Conservation (phyloP, 352 stramenopile genomes). For the Pythium rhizo-oryzae region DNA sequence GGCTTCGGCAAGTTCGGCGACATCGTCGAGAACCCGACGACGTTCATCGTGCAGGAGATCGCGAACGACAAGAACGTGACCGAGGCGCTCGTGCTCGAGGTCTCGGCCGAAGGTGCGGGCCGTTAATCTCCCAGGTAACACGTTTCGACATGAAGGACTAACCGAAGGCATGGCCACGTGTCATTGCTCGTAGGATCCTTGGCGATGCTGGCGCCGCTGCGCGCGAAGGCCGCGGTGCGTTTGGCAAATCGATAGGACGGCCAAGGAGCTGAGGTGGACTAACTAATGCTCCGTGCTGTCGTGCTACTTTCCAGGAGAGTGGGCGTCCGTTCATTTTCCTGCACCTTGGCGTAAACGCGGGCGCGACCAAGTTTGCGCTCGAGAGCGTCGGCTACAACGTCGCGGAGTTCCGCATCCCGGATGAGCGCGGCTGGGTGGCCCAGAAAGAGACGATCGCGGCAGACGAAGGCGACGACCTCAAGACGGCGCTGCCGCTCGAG, state of each 20-base stretch:
- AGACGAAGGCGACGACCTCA: conserved; percentile 46
- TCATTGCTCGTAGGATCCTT: conserved; percentile 32
- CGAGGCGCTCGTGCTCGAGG: conserved; percentile 69
- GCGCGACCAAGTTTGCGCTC: conserved; percentile 47
- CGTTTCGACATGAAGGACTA: neutral
- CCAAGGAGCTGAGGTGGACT: neutral
- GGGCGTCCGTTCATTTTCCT: conserved; percentile 64
- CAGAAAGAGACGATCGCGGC: conserved; percentile 53
- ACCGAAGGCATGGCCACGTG: neutral
- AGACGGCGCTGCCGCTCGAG: conserved; percentile 59
- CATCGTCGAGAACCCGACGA: conserved; percentile 84
- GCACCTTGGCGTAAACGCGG: conserved; percentile 70
- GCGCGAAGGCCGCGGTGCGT: conserved; percentile 40
- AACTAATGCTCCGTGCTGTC: conserved; percentile 1
- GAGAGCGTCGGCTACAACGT: conserved; percentile 82
- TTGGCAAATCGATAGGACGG: neutral
- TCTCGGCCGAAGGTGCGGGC: conserved; percentile 50
- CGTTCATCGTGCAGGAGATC: conserved; percentile 54
- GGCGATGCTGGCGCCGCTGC: conserved; percentile 41
- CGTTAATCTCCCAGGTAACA: neutral
- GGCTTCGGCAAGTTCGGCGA: conserved; percentile 87
- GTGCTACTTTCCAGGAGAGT: conserved; percentile 34
- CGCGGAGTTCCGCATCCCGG: conserved; percentile 79
- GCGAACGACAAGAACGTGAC: conserved; percentile 65
- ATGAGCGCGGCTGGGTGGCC: conserved; percentile 71